These are phyloP conservation scores for Podosphaera fusca DNA, from an alignment of 2,329 filamentous ascomycete genomes.

Conservation along the genomic window DNA sequence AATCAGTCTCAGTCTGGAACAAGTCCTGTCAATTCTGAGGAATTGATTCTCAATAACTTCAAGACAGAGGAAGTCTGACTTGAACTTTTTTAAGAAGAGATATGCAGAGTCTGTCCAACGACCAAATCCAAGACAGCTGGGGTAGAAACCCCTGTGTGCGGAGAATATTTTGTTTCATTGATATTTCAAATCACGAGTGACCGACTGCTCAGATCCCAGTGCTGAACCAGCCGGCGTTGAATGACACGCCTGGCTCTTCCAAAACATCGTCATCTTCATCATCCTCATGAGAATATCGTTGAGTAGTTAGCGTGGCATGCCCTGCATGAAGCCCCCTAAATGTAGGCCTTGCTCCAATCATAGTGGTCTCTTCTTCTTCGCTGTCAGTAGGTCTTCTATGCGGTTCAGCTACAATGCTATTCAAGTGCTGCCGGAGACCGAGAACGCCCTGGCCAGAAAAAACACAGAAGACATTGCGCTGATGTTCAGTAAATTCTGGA, in stretches of 20 bases:
- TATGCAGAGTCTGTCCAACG: too few species aligned
- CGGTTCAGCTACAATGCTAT: conserved; percentile 24
- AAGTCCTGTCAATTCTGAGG: too few species aligned
- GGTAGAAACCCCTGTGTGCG: too few species aligned
- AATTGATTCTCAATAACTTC: too few species aligned
- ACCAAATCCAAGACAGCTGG: too few species aligned
- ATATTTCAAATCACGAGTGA: too few species aligned
- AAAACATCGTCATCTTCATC: conserved; percentile 10
- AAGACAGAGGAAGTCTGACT: too few species aligned
- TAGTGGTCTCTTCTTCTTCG: conserved; percentile 38
- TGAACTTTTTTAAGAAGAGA: too few species aligned
- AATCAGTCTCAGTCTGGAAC: too few species aligned
- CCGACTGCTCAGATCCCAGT: background rate
- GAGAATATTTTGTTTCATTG: too few species aligned
- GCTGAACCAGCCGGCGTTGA: background rate
- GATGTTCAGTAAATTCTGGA: conserved; percentile 78
- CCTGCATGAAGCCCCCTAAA: background rate
- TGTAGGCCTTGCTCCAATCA: conserved; percentile 13
- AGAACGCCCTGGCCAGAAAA: conserved; percentile 75
- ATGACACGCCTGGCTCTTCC: conserved; percentile 5
- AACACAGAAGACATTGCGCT: conserved; percentile 89
- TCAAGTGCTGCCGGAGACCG: conserved; percentile 57
- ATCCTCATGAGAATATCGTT: conserved; percentile 5
- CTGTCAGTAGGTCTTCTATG: conserved; percentile 17
- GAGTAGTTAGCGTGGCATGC: background rate